Conservation (phyloP, 257 asterid genomes). For the Ilex aquifolium region DNA sequence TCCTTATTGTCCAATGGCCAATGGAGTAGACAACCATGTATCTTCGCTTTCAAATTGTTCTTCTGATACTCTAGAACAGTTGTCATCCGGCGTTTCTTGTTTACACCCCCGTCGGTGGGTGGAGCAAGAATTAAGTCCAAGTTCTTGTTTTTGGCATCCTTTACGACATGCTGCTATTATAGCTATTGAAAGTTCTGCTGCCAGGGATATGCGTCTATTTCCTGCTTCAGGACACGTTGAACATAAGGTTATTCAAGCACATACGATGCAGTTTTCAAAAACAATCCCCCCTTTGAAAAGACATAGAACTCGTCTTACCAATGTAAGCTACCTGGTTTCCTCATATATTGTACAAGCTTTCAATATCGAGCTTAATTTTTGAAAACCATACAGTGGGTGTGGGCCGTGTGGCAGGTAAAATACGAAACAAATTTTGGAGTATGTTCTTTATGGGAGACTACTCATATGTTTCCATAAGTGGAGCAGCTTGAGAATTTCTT, state of each 20-base stretch:
- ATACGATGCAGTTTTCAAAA: conserved; percentile 24
- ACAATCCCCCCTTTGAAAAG: conserved; percentile 44
- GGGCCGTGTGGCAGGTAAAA: not conserved
- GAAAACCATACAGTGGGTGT: not conserved
- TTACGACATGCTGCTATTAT: conserved; percentile 81
- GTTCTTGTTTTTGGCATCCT: conserved; percentile 56
- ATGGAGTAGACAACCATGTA: conserved; percentile 17
- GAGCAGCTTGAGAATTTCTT: no score
- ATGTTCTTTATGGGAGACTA: no score
- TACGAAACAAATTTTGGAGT: not conserved
- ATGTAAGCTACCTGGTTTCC: conserved; percentile 14
- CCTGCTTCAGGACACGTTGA: conserved; percentile 29
- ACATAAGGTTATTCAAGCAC: conserved; percentile 30
- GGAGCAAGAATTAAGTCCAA: conserved; percentile 26
- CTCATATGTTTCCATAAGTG: no score
- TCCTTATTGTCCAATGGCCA: conserved; percentile 10
- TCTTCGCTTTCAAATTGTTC: conserved; percentile 13
- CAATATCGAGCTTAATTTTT: not conserved
- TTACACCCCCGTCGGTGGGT: conserved; percentile 76
- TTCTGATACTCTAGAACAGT: conserved; percentile 15
- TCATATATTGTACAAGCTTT: not conserved
- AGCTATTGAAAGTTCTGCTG: conserved; percentile 73
- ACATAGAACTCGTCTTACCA: conserved; percentile 35
- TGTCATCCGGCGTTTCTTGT: conserved; percentile 43
- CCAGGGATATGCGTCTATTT: conserved; percentile 60